Evolutionary conservation across 2,329 filamentous ascomycete species (phyloP), one percentile per base, ranked within the genome.

Genomic region (Phaeomoniella chlamydospora): DNA sequence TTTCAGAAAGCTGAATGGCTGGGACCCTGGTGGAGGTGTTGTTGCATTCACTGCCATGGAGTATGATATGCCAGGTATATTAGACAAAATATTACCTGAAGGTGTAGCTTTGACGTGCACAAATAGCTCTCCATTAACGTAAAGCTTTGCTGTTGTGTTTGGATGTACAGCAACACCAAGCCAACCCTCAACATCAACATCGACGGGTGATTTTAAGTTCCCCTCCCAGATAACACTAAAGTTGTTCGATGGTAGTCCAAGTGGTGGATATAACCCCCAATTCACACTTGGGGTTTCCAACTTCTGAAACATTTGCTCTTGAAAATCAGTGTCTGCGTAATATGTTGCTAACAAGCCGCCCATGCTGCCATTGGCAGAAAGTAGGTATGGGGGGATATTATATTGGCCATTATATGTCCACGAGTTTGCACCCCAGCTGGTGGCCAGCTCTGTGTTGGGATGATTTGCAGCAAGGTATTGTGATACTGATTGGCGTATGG

Each of bases 191-290:
- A 61, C 51, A 17, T 56, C 52, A 2, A 37, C 29, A 17, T 60
- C 57, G 10, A 61, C 57, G 1, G 60, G 55, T 0, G 57, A 53
- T 12, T 47, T 43, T 12, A 65, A 36, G 1, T 48, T 43, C 4
- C 61, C 61, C 42, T 63, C 59, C 61, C 61, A 65, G 10, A 55
- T 44, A 0, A 53, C 59, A 36, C 59, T 64, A 42, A 64, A 65
- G 40, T 65, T 65, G 39, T 57, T 64, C 1, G 57, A 63, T 5
- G 57, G 50, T 1, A 63, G 46, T 3, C 55, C 56, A 2, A 56
- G 50, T 0, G 61, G 61, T 9, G 61, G 61, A 35, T 62, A 64
- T 17, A 63, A 41, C 3, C 61, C 60, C 61, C 61, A 65, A 36
- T 64, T 57, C 2, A 59, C 50, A 4, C 56, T 56, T 2, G 61